Evolutionary conservation across 345 rosid genomes (phyloP), one percentile per base, ranked within the genome.

Genomic region (Citrus hindsii): DNA sequence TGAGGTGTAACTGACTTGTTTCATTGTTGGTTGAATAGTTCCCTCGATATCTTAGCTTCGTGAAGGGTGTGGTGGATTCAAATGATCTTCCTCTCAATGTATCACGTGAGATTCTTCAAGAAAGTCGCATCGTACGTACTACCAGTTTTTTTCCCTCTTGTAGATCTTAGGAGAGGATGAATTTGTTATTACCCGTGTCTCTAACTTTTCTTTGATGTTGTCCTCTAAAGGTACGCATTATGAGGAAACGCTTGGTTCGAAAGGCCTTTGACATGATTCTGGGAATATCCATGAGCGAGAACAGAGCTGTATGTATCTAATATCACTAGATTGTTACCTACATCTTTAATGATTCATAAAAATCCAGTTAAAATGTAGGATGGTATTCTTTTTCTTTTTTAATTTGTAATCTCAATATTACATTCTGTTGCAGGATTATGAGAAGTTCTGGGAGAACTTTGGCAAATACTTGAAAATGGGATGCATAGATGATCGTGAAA

Each of bases 21-120:
- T 9, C 32, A 9, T 79, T 55, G 28, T 68, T 75, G 37, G 22
- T 70, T 75, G 65, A 66, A 78, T 86, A 96, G 99, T 96, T 96
- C 83, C 99, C 98, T 55, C 90, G 95, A 46, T 94, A 96, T 83
- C 84, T 96, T 48, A 94, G 98, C 88, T 96, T 96, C 76, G 88
- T 96, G 74, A 96, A 96, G 84, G 99, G 99, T 86, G 98, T 94
- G 76, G 99, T 94, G 84, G 99, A 96, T 81, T 96, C 98, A 4
- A 90, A 92, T 81, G 98, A 96, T 80, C 99, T 96, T 72, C 99
- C 98, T 25, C 97, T 96, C 76, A 96, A 94, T 79, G 98, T 94
- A 38, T 96, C 99, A 10, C 91, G 98, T 22, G 99, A 96, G 86
- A 91, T 96, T 88, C 99, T 96, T 84, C 99, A 96, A 84, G 99